Evolutionary conservation across 1,139 yeast genomes (phyloP), one percentile per base, ranked within the genome.

Genomic region (Hyphopichia pseudoburtonii): DNA sequence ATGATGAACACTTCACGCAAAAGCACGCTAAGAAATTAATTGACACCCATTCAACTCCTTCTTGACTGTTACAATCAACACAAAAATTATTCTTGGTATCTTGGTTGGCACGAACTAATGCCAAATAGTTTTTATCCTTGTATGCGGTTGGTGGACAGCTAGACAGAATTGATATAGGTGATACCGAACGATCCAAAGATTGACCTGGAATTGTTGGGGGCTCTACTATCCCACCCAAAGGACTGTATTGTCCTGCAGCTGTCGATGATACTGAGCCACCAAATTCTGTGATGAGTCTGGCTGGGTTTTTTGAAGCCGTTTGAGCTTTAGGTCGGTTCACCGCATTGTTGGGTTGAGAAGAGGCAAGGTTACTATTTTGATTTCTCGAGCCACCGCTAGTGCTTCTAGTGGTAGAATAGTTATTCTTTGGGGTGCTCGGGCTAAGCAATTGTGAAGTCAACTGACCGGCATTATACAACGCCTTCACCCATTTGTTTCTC

Each of bases 41-140:
- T 0, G 96, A 86, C 4, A 90, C 76, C 97, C 97, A 90, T 51
- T 89, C 97, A 8, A 87, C 95, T 23, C 74, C 64, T 8, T 75
- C 78, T 0, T 64, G 51, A 3, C 77, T 56, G 0, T 84, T 83
- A 66, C 97, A 90, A 52, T 90, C 97, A 9, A 88, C 86, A 60
- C 97, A 90, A 7, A 52, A 46, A 16, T 60, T 52, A 53, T 90
- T 90, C 27, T 81, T 74, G n/a, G 75, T 63, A 34, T 81, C 78
- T 1, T 63, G 56, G 7, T 66, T 60, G 0, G 64, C 52, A 37
- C 76, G 64, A 1, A 84, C 84, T 33, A 72, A 42, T 12, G 62
- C 57, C 21, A 80, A 50, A 45, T 56, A 62, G 39, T 68, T 61
- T 28, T 56, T 54, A 11, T 56, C 51, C 2, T 48, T 45, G 14